Percentiles rank a stretch among this genome's conserved stretches.
Conservation (phyloP, 2,329 filamentous ascomycete species). For the Cytospora piceae region DNA sequence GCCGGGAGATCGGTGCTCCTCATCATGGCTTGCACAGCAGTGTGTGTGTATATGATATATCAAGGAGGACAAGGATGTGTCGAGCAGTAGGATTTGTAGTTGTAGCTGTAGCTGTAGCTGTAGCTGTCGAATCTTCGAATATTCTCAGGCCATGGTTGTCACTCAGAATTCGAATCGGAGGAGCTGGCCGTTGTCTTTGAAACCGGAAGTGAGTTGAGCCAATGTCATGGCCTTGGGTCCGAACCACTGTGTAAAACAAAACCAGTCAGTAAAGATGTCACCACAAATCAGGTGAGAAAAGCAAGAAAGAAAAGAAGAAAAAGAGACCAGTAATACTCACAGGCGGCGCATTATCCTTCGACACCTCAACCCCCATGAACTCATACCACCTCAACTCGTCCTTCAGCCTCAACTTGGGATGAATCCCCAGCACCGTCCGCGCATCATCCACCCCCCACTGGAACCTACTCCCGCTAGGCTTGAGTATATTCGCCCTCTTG, state of each 20-base stretch:
- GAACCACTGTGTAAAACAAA: constrained; percentile 9
- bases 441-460: constrained; percentile 25
- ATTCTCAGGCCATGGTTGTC: too few relatives aligned
- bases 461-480: constrained; percentile 14
- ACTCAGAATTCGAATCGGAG: constrained; percentile 16
- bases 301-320: neutral
- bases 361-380: constrained; percentile 18
- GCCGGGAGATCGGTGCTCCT: too few relatives aligned
- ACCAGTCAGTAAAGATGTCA: constrained; percentile 1
- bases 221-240: constrained; percentile 24
- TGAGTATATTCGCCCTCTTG: constrained; percentile 8
- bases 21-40: too few relatives aligned
- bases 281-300: neutral
- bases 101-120: too few relatives aligned
- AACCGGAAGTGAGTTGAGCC: constrained; percentile 1
- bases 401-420: constrained; percentile 15
- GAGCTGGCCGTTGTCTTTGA: constrained; percentile 15
- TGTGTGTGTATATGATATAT: too few relatives aligned
- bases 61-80: neutral
- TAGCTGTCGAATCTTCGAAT: neutral
- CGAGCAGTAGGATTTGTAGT: too few relatives aligned
- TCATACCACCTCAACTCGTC: constrained; percentile 22
- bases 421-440: constrained; percentile 6
- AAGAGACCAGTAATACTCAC: neutral
- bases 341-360: constrained; percentile 15